These are phyloP conservation scores for Parietaria judaica DNA, from an alignment of 306 rosid genomes.

Conservation along the genomic window DNA sequence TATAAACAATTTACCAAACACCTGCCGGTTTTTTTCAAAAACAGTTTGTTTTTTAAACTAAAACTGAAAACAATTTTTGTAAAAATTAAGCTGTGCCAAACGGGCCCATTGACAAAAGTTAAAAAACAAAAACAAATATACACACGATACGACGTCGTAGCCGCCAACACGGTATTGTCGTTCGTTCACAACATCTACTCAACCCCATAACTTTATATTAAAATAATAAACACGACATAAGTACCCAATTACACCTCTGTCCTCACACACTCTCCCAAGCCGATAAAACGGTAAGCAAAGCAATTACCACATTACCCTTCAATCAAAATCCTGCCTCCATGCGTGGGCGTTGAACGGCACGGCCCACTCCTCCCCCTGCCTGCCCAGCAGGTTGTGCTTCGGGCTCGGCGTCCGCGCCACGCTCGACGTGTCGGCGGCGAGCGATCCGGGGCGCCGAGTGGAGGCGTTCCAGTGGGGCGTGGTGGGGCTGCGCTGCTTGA, in stretches of 20 bases:
- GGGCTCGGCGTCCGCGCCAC: conserved; percentile 61
- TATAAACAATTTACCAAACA: too few species aligned
- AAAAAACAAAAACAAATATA: not conserved
- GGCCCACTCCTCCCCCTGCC: conserved; percentile 60
- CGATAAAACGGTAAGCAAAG: not conserved
- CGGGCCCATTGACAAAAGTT: too few species aligned
- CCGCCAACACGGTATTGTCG: not conserved
- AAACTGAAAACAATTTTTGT: too few species aligned
- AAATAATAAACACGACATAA: not conserved
- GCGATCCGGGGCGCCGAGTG: conserved; percentile 11
- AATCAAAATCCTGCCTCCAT: conserved; percentile 50
- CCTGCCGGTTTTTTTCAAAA: too few species aligned
- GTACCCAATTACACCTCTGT: not conserved
- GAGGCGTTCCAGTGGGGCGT: conserved; percentile 58
- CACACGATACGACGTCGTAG: not conserved
- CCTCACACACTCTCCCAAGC: conserved; percentile 11
- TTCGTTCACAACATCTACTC: not conserved
- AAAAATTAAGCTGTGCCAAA: too few species aligned
- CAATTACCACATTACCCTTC: not conserved
- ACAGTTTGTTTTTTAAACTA: too few species aligned
- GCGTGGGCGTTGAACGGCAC: conserved; percentile 38
- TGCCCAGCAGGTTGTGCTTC: conserved; percentile 26
- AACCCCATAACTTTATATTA: too few species aligned
- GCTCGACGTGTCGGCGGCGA: conserved; percentile 50
- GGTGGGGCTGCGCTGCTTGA: conserved; percentile 29